Evolutionary conservation across 2,329 filamentous ascomycete genomes (phyloP).

Genomic region (Mollisia scopiformis): DNA sequence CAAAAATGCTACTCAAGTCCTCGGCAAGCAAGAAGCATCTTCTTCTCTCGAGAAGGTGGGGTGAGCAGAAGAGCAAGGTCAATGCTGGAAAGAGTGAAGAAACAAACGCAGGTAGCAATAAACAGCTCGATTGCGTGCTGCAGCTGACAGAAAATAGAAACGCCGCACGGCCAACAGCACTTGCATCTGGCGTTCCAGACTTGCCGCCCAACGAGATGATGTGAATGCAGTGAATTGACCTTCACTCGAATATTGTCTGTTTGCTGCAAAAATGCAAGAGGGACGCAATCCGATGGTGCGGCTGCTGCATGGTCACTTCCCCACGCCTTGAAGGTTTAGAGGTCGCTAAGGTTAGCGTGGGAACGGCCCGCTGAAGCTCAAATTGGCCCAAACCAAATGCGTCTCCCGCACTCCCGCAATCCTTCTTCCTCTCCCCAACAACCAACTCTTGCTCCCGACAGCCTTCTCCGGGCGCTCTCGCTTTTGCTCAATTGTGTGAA

Average conservation of each 20-base stretch:
- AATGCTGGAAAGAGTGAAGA: too few relatives aligned
- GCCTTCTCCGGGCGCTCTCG: not conserved
- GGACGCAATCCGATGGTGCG: not conserved
- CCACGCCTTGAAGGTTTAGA: not conserved
- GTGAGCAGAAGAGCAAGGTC: too few relatives aligned
- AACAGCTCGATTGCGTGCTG: too few relatives aligned
- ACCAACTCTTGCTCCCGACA: not conserved
- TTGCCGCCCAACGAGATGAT: too few relatives aligned
- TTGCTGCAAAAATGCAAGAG: not conserved
- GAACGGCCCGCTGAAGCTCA: too few relatives aligned
- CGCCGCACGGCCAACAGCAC: not conserved
- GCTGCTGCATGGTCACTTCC: not conserved
- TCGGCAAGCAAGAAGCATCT: too few relatives aligned
- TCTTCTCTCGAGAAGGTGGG: too few relatives aligned
- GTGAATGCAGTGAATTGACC: too few relatives aligned
- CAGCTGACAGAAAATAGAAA: too few relatives aligned
- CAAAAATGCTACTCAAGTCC: too few relatives aligned
- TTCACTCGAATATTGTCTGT: not conserved
- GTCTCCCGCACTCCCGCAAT: not conserved
- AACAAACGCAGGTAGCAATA: too few relatives aligned
- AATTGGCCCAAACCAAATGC: not conserved
- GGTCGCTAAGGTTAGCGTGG: not conserved
- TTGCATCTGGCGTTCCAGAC: not conserved
- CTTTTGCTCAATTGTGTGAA: not conserved
- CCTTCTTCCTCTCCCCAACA: not conserved